phyloP scores from a whole-genome alignment of 257 asterid genomes.

The Solanum sitiens region DNA sequence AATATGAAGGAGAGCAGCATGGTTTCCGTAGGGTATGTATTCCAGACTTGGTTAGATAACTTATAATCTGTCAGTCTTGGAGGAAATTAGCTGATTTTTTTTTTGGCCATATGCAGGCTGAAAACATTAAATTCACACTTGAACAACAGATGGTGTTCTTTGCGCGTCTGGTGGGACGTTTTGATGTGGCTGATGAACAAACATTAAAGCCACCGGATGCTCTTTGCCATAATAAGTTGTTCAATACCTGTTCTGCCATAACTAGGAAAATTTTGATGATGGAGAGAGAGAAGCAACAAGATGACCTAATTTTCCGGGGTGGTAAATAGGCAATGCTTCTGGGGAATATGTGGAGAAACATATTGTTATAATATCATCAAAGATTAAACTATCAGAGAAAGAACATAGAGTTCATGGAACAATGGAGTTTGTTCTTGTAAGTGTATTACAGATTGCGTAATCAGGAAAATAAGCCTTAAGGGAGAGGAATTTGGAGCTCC shows the following conservation, averaged over 20 bases:
- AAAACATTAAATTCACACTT: constrained; percentile 80
- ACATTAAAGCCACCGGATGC: not conserved
- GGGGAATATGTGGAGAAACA: not conserved
- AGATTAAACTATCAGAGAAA: not conserved
- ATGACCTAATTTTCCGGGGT: not conserved
- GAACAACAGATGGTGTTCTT: constrained; percentile 93
- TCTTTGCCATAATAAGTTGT: not conserved
- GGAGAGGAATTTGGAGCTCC: not conserved
- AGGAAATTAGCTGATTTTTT: not conserved
- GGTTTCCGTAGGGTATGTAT: constrained; percentile 75
- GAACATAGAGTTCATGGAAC: not conserved
- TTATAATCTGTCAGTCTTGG: not conserved
- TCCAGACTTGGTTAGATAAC: not conserved
- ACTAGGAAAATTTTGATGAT: not conserved
- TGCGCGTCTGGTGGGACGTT: constrained; percentile 67
- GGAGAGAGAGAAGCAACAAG: not conserved
- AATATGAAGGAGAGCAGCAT: constrained; percentile 91
- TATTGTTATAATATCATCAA: not conserved
- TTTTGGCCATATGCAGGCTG: constrained; percentile 42
- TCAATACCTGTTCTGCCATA: not conserved
- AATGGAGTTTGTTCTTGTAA: not conserved
- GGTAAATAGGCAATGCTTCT: not conserved
- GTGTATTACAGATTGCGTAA: not conserved
- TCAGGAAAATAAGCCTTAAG: not conserved
- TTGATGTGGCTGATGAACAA: constrained; percentile 72